Percentiles rank a stretch among this genome's conserved stretches.
These are phyloP conservation scores for Microcos paniculata DNA, from an alignment of 345 rosid species.

Conservation along the genomic window DNA sequence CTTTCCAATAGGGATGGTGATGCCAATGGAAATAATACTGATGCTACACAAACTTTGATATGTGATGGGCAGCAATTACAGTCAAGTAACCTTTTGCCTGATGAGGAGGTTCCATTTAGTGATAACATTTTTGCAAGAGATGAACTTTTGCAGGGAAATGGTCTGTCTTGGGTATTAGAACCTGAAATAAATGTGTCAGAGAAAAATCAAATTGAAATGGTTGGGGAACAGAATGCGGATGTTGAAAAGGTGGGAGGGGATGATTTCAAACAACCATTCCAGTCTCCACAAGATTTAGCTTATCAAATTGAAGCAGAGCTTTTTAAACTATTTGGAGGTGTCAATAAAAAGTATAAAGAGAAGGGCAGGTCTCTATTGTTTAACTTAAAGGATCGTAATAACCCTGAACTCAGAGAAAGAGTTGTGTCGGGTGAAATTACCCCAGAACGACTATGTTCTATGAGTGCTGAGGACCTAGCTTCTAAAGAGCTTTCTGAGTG, in stretches of 20 bases:
- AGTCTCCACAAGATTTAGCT: slow-evolving; percentile 57
- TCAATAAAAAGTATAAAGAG: slow-evolving; percentile 94
- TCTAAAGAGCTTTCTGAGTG: slow-evolving; percentile 92
- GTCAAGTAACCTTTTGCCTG: slow-evolving; percentile 39
- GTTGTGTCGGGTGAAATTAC: slow-evolving; percentile 72
- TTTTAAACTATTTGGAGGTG: slow-evolving; percentile 82
- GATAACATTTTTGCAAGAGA: slow-evolving; percentile 75
- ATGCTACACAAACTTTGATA: slow-evolving; percentile 18
- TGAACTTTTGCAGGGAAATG: slow-evolving; percentile 95
- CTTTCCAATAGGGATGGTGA: slow-evolving; percentile 24
- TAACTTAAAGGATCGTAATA: slow-evolving; percentile 84
- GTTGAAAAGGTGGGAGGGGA: slow-evolving; percentile 16
- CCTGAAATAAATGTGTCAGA: slow-evolving; percentile 40
- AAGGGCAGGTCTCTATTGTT: slow-evolving; percentile 86
- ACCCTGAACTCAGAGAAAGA: slow-evolving; percentile 81
- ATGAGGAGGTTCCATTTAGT: slow-evolving; percentile 63
- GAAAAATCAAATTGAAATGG: slow-evolving; percentile 27
- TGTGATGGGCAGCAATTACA: slow-evolving; percentile 41
- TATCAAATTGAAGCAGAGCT: slow-evolving; percentile 71
- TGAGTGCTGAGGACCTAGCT: slow-evolving; percentile 95
- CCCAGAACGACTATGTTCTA: slow-evolving; percentile 69
- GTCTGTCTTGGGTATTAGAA: slow-evolving; percentile 83
- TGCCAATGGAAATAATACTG: slow-evolving; percentile 23
- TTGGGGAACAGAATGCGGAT: slow-evolving; percentile 21
- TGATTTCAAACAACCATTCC: slow-evolving; percentile 21